These are phyloP conservation scores for Periconia macrospinosa DNA, from an alignment of 2,329 filamentous ascomycete species.

Conservation along the genomic window DNA sequence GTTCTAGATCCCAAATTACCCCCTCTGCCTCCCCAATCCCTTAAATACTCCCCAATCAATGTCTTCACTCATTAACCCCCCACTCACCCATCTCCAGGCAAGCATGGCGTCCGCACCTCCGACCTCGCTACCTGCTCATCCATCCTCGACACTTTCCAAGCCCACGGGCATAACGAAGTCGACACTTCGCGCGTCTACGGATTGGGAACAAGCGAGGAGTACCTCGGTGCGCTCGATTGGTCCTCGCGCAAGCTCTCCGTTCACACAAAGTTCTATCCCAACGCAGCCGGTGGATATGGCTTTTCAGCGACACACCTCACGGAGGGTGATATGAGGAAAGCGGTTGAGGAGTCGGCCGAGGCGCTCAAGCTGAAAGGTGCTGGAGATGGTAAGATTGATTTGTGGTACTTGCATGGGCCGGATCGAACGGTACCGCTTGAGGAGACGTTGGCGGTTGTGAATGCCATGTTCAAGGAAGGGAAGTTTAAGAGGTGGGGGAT, in stretches of 20 bases:
- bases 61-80: not conserved
- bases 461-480: constrained; percentile 50
- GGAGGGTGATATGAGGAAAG: constrained; percentile 36
- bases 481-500: constrained; percentile 51
- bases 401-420: constrained; percentile 53
- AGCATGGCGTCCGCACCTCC: constrained; percentile 22
- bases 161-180: constrained; percentile 36
- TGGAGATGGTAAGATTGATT: constrained; percentile 32
- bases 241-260: constrained; percentile 44
- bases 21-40: no score
- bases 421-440: constrained; percentile 48
- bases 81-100: constrained; percentile 8
- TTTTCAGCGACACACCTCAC: constrained; percentile 24
- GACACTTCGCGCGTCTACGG: constrained; percentile 46
- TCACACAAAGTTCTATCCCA: constrained; percentile 50
- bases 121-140: constrained; percentile 15
- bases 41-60: not conserved
- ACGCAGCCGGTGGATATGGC: constrained; percentile 22
- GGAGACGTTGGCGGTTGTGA: constrained; percentile 51
- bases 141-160: constrained; percentile 35
- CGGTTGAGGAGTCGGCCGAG: constrained; percentile 40
- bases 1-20: not conserved
- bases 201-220: constrained; percentile 42
- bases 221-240: constrained; percentile 47
- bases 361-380: constrained; percentile 40